Evolutionary conservation across 805 yeast species (phyloP).

Genomic region (Ogataea nonfermentans): DNA sequence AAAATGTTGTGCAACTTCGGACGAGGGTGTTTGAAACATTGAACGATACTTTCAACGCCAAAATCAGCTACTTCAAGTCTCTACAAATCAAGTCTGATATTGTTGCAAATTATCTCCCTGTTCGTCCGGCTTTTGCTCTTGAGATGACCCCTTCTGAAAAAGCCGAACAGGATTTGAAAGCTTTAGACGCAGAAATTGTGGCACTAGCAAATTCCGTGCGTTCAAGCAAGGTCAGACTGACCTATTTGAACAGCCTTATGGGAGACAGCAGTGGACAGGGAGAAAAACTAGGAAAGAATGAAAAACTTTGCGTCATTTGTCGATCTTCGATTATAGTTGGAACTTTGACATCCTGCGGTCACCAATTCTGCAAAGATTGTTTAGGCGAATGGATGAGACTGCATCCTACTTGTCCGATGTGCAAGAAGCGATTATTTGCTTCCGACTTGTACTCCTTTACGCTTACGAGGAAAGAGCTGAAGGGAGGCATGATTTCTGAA

Average conservation of each 20-base stretch:
- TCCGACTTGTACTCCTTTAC: slow-evolving; percentile 70
- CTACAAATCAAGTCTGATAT: slow-evolving; percentile 85
- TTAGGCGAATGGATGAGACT: slow-evolving; percentile 63
- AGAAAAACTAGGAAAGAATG: slow-evolving; percentile 32
- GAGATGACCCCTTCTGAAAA: slow-evolving; percentile 22
- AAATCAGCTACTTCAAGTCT: slow-evolving; percentile 78
- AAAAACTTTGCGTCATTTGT: slow-evolving; percentile 73
- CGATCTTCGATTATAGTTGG: slow-evolving; percentile 69
- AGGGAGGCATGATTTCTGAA: slow-evolving; percentile 40
- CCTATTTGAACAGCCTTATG: slow-evolving; percentile 47
- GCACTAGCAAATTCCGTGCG: slow-evolving; percentile 21
- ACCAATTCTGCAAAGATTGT: slow-evolving; percentile 83
- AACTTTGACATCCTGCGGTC: slow-evolving; percentile 86
- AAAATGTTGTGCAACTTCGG: slow-evolving; percentile 39
- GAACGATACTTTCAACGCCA: slow-evolving; percentile 71
- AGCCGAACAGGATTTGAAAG: slow-evolving; percentile 21
- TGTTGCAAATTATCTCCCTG: slow-evolving; percentile 51
- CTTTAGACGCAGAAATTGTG: slow-evolving; percentile 16
- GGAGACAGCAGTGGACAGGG: slow-evolving; percentile 25
- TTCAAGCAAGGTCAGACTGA: slow-evolving; percentile 40
- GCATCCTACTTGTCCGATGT: slow-evolving; percentile 71
- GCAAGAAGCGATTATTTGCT: slow-evolving; percentile 53
- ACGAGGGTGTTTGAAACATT: slow-evolving; percentile 50
- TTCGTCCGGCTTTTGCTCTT: slow-evolving; percentile 12
- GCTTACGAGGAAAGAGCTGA: slow-evolving; percentile 50